Conservation (phyloP, 2,329 filamentous ascomycete species). For the Penicillium sp. region DNA sequence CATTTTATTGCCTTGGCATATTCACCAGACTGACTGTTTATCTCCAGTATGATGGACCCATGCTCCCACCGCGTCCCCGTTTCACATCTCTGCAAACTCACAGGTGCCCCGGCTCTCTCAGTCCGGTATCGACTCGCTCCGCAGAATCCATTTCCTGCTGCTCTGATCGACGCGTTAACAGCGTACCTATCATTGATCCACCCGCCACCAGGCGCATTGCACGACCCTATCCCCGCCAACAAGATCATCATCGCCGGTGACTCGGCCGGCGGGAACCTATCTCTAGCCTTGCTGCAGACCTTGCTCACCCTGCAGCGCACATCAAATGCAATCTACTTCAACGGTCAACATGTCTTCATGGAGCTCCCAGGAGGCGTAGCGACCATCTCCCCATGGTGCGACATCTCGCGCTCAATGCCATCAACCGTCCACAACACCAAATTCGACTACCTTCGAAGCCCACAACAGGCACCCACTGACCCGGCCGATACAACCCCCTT, state of each 20-base stretch:
- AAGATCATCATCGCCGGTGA: constrained; percentile 46
- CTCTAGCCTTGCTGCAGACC: constrained; percentile 38
- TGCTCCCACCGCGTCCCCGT: constrained; percentile 38
- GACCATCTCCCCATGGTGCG: constrained; percentile 40
- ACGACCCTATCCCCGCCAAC: constrained; percentile 39
- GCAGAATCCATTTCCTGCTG: constrained; percentile 45
- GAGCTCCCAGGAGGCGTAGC: constrained; percentile 40
- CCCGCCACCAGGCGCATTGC: constrained; percentile 40
- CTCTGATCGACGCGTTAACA: constrained; percentile 43
- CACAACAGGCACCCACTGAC: constrained; percentile 19
- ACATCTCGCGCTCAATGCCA: constrained; percentile 41
- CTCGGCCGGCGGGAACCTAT: constrained; percentile 43
- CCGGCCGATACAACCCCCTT: constrained; percentile 14
- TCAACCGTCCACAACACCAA: constrained; percentile 35
- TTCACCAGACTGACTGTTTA: neutral
- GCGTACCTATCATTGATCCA: constrained; percentile 45
- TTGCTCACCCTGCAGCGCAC: constrained; percentile 39
- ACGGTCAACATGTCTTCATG: constrained; percentile 37
- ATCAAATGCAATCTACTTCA: constrained; percentile 35
- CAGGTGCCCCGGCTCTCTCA: constrained; percentile 39
- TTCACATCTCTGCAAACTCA: constrained; percentile 36
- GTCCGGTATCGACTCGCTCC: constrained; percentile 46
- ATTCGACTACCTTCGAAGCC: constrained; percentile 39
- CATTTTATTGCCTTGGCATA: neutral
- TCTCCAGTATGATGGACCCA: constrained; percentile 40